These are phyloP conservation scores for Fusarium redolens DNA, from an alignment of 2,329 filamentous ascomycete genomes.

Conservation along the genomic window DNA sequence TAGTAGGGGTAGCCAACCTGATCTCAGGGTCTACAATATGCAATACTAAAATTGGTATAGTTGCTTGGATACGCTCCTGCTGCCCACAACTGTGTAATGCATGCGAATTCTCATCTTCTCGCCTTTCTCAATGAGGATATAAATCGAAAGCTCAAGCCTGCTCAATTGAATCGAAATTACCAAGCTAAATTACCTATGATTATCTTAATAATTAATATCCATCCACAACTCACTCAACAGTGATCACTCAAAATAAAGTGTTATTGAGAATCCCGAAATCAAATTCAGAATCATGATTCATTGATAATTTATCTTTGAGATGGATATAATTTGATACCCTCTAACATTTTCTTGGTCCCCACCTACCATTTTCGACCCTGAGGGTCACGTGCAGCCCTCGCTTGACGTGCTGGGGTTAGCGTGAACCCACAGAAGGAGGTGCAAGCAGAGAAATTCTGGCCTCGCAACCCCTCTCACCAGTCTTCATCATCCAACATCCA, in stretches of 20 bases:
- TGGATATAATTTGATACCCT: neutral
- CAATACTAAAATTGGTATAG: neutral
- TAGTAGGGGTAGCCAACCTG: neutral
- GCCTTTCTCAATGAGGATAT: neutral
- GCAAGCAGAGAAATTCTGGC: conserved; percentile 55
- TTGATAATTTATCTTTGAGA: neutral
- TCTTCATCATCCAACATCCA: conserved; percentile 53
- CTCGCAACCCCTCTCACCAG: conserved; percentile 53
- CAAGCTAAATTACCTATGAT: neutral
- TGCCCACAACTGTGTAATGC: neutral
- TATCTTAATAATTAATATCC: neutral
- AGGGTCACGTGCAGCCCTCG: conserved; percentile 49
- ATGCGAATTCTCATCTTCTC: neutral
- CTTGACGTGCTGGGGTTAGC: conserved; percentile 46
- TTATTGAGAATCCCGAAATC: neutral
- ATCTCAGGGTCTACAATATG: neutral
- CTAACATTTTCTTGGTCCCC: neutral
- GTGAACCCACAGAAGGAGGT: conserved; percentile 56
- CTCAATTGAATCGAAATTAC: neutral
- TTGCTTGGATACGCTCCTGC: neutral
- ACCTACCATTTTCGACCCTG: neutral
- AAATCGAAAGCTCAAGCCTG: neutral
- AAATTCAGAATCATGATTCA: neutral
- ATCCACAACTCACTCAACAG: neutral
- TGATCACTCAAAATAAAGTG: neutral